A percentile compares a stretch with the other conserved stretches of the same genome.
Evolutionary conservation across 768 basidiomycete genomes (phyloP).

Genomic region (Flagelloscypha sp.): DNA sequence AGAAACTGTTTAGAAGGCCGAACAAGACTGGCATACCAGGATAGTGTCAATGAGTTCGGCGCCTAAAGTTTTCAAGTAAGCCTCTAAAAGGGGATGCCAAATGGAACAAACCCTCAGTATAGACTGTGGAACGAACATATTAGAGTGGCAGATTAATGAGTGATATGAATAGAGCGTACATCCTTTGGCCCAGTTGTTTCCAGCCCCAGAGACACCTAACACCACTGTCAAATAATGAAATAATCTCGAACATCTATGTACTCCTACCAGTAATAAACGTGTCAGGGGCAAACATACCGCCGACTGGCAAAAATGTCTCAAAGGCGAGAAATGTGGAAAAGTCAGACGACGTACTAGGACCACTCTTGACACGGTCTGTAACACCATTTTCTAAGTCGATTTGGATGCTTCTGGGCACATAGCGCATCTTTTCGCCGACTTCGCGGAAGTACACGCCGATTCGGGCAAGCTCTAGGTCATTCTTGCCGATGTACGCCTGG

Average conservation of each 20-base stretch:
- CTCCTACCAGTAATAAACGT: constrained; percentile 69
- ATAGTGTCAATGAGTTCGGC: constrained; percentile 89
- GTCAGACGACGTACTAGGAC: constrained; percentile 7
- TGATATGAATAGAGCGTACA: constrained; percentile 40
- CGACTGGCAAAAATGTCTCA: constrained; percentile 32
- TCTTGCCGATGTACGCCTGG: constrained; percentile 63
- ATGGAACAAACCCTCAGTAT: constrained; percentile 65
- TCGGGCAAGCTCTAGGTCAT: constrained; percentile 66
- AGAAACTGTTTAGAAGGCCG: neutral
- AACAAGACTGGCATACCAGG: constrained; percentile 32
- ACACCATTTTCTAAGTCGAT: constrained; percentile 88
- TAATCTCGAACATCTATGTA: no score
- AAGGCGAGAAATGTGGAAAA: neutral
- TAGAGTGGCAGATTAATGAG: constrained; percentile 11
- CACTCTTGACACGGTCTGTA: constrained; percentile 65
- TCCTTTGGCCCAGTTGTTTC: constrained; percentile 96
- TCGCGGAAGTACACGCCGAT: constrained; percentile 83
- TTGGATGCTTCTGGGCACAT: constrained; percentile 85
- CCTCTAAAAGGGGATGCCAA: neutral
- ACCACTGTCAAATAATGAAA: no score
- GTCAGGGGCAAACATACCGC: constrained; percentile 78
- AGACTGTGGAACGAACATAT: constrained; percentile 39
- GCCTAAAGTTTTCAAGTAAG: constrained; percentile 33
- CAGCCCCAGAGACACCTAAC: constrained; percentile 54
- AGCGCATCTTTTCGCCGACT: constrained; percentile 53